Evolutionary conservation across 2,329 filamentous ascomycete genomes (phyloP).

Genomic region (Trichoderma lentiforme): DNA sequence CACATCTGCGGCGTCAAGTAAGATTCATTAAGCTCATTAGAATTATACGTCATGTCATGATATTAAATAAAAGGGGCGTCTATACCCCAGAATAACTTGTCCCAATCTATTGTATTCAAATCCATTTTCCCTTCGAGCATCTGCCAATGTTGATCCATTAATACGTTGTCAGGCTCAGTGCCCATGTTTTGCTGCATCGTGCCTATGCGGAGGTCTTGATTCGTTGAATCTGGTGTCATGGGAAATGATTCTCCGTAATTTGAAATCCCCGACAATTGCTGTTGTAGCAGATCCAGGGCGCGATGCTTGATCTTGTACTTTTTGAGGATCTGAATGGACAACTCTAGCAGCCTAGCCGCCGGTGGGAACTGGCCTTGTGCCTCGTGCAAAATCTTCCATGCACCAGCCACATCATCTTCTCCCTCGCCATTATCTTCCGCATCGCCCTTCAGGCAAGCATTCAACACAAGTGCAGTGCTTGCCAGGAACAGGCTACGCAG

Average conservation of each 20-base stretch:
- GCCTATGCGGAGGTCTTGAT: slow-evolving; percentile 17
- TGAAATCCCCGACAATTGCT: slow-evolving; percentile 15
- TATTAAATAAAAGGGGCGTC: slow-evolving; percentile 33
- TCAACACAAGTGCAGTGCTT: slow-evolving; percentile 33
- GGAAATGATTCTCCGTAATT: slow-evolving; percentile 20
- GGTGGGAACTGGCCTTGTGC: slow-evolving; percentile 30
- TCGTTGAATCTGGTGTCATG: slow-evolving; percentile 31
- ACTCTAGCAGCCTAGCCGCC: slow-evolving; percentile 31
- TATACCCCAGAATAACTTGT: slow-evolving; percentile 34
- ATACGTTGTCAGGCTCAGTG: slow-evolving; percentile 19
- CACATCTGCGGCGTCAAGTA: not conserved
- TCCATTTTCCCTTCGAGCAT: slow-evolving; percentile 30
- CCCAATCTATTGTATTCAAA: slow-evolving; percentile 37
- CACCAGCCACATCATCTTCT: slow-evolving; percentile 28
- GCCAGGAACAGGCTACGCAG: slow-evolving; percentile 35
- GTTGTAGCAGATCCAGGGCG: slow-evolving; percentile 24
- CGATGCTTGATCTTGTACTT: slow-evolving; percentile 30
- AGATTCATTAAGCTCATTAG: not conserved
- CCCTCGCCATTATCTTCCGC: slow-evolving; percentile 25
- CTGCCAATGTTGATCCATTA: slow-evolving; percentile 28
- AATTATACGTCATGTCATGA: not conserved
- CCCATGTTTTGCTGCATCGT: slow-evolving; percentile 14
- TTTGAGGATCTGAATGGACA: slow-evolving; percentile 31
- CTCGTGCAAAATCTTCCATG: slow-evolving; percentile 34
- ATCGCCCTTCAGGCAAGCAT: slow-evolving; percentile 30